These are phyloP conservation scores for Chaetomium olivaceum DNA, from an alignment of 2,329 filamentous ascomycete species.

Conservation along the genomic window DNA sequence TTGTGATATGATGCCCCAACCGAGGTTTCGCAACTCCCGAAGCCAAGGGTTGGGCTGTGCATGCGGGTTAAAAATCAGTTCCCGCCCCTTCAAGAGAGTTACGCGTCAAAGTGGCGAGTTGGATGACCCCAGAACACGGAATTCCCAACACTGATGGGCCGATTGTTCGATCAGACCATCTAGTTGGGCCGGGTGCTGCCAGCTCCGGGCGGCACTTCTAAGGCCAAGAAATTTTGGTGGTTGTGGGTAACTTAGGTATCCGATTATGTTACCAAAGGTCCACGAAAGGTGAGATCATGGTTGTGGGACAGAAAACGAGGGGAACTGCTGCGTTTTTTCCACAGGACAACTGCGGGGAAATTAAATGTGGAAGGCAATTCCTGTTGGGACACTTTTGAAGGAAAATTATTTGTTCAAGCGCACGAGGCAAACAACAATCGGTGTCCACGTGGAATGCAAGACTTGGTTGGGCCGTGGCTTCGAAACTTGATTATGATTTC, in stretches of 20 bases:
- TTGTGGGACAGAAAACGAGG: slow-evolving; percentile 6
- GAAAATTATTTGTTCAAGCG: background rate
- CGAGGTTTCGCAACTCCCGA: slow-evolving; percentile 22
- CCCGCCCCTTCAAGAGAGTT: slow-evolving; percentile 2
- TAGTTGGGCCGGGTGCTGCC: slow-evolving; percentile 28
- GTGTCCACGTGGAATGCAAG: background rate
- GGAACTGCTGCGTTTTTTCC: background rate
- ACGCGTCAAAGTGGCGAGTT: slow-evolving; percentile 34
- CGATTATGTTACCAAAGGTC: slow-evolving; percentile 22
- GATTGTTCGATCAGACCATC: slow-evolving; percentile 31
- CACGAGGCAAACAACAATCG: background rate
- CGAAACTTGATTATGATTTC: slow-evolving; percentile 27
- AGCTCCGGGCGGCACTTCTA: slow-evolving; percentile 24
- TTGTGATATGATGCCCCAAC: slow-evolving; percentile 32
- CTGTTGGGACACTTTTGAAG: background rate
- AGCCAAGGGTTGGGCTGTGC: slow-evolving; percentile 18
- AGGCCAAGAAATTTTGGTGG: slow-evolving; percentile 22
- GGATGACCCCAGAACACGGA: slow-evolving; percentile 1
- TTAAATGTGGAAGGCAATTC: background rate
- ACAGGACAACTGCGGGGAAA: background rate
- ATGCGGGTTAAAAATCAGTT: background rate
- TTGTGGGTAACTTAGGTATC: slow-evolving; percentile 9
- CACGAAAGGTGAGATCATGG: slow-evolving; percentile 23
- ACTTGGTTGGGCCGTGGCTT: background rate
- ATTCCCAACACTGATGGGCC: slow-evolving; percentile 2